A percentile compares a stretch with the other conserved stretches of the same genome.
Conservation (phyloP, 305 asterid genomes). For the Ilex paraguariensis region DNA sequence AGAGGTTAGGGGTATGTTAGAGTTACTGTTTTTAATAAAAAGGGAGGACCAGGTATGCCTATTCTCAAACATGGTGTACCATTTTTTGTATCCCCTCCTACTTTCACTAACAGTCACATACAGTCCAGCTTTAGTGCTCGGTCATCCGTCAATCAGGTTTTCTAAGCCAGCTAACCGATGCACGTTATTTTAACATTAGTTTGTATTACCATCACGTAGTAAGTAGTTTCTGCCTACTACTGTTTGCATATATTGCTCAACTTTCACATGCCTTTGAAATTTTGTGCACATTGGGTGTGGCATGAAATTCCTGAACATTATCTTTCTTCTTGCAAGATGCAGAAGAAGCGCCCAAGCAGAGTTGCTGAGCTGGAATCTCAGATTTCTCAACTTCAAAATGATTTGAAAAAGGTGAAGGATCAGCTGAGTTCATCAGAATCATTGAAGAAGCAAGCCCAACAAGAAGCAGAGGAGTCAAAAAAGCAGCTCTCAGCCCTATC, state of each 20-base stretch:
- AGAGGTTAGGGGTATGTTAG: too few relatives aligned
- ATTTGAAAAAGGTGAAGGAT: slow-evolving; percentile 69
- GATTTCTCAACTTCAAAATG: slow-evolving; percentile 74
- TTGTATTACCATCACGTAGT: neutral
- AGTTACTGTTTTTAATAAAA: too few relatives aligned
- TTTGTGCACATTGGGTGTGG: neutral
- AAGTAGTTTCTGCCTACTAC: too few relatives aligned
- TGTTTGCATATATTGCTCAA: neutral
- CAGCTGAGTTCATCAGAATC: slow-evolving; percentile 68
- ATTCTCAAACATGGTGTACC: too few relatives aligned
- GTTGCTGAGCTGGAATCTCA: slow-evolving; percentile 70
- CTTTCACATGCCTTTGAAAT: neutral
- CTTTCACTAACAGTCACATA: too few relatives aligned
- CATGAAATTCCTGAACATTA: neutral
- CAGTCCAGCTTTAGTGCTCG: too few relatives aligned
- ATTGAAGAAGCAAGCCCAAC: slow-evolving; percentile 57
- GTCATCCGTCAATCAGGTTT: too few relatives aligned
- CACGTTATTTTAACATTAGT: too few relatives aligned
- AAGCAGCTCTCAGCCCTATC: slow-evolving; percentile 39
- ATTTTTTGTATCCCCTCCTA: too few relatives aligned
- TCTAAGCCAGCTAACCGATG: too few relatives aligned
- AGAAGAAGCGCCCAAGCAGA: slow-evolving; percentile 48
- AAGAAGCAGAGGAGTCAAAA: slow-evolving; percentile 65
- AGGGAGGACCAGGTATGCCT: too few relatives aligned
- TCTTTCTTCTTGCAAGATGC: slow-evolving; percentile 13